Base-by-base conservation (phyloP, 768 basidiomycete genomes). In the Tephrocybe sp. region DNA sequence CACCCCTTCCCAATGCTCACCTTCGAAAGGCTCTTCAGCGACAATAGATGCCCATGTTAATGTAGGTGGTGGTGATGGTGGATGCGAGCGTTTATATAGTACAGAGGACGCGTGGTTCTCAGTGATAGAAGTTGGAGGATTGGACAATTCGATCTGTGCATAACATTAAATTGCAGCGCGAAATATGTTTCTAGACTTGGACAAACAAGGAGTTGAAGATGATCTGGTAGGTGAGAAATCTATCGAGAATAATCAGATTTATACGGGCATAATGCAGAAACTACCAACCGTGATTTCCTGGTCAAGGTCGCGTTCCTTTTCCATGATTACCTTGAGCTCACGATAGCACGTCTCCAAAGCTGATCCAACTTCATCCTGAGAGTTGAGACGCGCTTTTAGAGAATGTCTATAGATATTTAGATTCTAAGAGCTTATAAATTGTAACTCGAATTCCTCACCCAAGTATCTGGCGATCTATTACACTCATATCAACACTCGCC, bases 1-100 rank as follows among this genome's bases (percentile, higher is more conserved):
- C n/a, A 79, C 79, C 1, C 87, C 87, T 60, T 88, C 79, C 89
- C 89, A 92, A 60, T 92, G 90, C 54, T 92, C 83, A 13, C 87
- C 91, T 65, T 92, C 87, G 54, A 89, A 87, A 3, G 89, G 88
- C 50, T 92, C 90, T 59, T 90, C 89, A 1, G 78, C 78, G 13
- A 92, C 75, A 45, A 93, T 92, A n/a, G 82, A 76, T 52, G 76
- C 72, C 91, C 91, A 93, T 3, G 86, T 89, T 6, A 90, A 66
- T 1, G 72, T 59, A 3, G 71, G 64, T 6, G 72, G 65, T 1
- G 67, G 59, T 3, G 66, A 58, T 1, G 70, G 69, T 19, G 81
- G 83, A 52, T 83, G 74, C 20, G 62, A 67, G 12, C 77, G 63
- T 1, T 58, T 62, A 26, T 84, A 69, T 5, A 85, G 70, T 56